phyloP scores from a whole-genome alignment of 2,329 filamentous ascomycete genomes.

The Dothidotthia symphoricarpi region DNA sequence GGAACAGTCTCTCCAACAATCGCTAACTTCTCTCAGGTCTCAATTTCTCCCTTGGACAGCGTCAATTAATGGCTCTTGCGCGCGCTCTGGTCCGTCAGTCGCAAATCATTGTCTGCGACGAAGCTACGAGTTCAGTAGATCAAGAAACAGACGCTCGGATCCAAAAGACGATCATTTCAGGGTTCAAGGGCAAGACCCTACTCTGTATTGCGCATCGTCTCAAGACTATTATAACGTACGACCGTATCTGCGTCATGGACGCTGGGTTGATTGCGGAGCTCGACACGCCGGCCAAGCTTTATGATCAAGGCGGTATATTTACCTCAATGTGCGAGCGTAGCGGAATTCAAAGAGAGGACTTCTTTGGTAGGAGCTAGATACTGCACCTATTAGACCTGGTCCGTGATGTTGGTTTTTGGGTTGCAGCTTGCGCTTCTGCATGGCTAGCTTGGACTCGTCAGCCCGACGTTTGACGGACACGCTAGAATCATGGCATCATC shows the following conservation, averaged over 20 bases:
- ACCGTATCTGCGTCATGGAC: slow-evolving; percentile 97
- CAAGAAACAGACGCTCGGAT: slow-evolving; percentile 90
- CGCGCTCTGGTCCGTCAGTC: slow-evolving; percentile 83
- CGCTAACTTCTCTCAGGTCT: slow-evolving; percentile 43
- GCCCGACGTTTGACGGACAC: too few relatives aligned
- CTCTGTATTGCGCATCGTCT: slow-evolving; percentile 91
- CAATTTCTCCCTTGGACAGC: slow-evolving; percentile 92
- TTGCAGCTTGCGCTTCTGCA: too few relatives aligned
- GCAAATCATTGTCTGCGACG: slow-evolving; percentile 94
- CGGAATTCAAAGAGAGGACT: slow-evolving; percentile 63
- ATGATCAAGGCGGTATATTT: slow-evolving; percentile 75
- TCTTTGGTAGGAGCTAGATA: slow-evolving; percentile 28
- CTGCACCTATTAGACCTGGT: too few relatives aligned
- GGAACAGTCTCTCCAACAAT: neutral
- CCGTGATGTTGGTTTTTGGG: too few relatives aligned
- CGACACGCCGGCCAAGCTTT: slow-evolving; percentile 72
- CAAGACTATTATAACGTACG: slow-evolving; percentile 89
- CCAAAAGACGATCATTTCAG: slow-evolving; percentile 79
- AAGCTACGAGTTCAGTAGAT: slow-evolving; percentile 63
- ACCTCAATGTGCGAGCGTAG: slow-evolving; percentile 85
- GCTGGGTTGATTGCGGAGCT: slow-evolving; percentile 83
- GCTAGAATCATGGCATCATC: too few relatives aligned
- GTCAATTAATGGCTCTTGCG: slow-evolving; percentile 91
- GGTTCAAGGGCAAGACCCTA: slow-evolving; percentile 82
- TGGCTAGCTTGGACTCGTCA: too few relatives aligned